Base-by-base conservation (phyloP, 148 eudicot genomes). In the Simmondsia chinensis region DNA sequence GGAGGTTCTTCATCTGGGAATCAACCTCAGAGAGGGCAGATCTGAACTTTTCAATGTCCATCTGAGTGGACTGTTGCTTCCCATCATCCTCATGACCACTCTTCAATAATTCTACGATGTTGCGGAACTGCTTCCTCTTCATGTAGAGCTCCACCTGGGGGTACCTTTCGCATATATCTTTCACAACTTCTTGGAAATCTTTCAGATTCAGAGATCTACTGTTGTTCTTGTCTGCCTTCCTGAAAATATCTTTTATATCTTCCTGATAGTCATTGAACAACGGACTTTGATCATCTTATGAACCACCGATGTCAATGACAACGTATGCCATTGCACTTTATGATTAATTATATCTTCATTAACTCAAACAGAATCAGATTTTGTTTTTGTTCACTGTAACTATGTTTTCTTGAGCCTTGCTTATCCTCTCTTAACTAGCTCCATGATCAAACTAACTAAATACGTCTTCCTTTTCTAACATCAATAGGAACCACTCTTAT, bases 1-100 rank as follows among this genome's bases (percentile, higher is more conserved):
- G 88, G 25, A 80, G 88, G 52, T 56, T 60, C 43, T 80, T 80
- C 79, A 73, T 69, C 64, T 80, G 79, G 0, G 77, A 34, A 49
- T 80, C 88, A 18, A 76, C 88, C 28, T 70, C 69, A 23, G 74
- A 63, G 9, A 80, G 68, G 18, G 80, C 74, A 40, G 37, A 9
- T 50, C 64, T 76, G 48, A 80, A 70, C 23, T 68, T 71, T 9
- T 58, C 75, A 10, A 78, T 78, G 26, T 73, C 56, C 5, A 73
- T 9, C 17, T 55, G 48, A 38, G 45, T 54, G 5, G 61, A 40
- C 51, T 55, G 34, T 29, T 55, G 36, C 43, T 64, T 51, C 18
- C 56, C 71, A 4, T 49, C 64, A 31, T 61, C 60, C 2, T 57
- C 71, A 31, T 66, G 29, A 0, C 64, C 50, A 25, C 31, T 63